Evolutionary conservation across 495 filamentous ascomycete species (phyloP).

Genomic region (Penicillium taxi): DNA sequence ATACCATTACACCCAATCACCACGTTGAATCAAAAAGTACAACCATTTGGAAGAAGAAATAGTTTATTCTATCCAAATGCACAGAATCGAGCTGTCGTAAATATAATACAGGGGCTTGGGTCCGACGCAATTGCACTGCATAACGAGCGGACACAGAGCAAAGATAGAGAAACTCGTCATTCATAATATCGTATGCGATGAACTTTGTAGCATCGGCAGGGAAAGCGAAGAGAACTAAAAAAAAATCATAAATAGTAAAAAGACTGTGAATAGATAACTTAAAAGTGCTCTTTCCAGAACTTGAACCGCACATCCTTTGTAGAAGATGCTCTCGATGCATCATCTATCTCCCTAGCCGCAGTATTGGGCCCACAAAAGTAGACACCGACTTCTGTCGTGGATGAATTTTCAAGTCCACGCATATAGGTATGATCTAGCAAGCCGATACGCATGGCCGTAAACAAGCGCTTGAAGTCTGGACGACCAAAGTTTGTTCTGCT

Average conservation of each 20-base stretch:
- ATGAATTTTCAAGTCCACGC: constrained; percentile 58
- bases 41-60: too few species aligned
- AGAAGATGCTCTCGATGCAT: constrained; percentile 63
- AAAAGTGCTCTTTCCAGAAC: constrained; percentile 98
- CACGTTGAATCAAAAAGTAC: too few species aligned
- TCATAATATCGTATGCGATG: constrained; percentile 17
- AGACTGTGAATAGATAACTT: too few species aligned
- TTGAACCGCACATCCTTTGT: constrained; percentile 79
- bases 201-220: background rate
- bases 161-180: constrained; percentile 17
- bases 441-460: constrained; percentile 78
- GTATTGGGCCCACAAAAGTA: constrained; percentile 91
- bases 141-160: too few species aligned
- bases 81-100: too few species aligned
- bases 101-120: too few species aligned
- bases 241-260: constrained; percentile 2
- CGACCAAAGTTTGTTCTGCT: constrained; percentile 91
- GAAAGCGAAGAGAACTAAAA: background rate
- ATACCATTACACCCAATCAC: too few species aligned
- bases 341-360: constrained; percentile 77
- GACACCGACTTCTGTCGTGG: constrained; percentile 81
- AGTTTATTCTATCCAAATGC: too few species aligned
- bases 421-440: constrained; percentile 81
- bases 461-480: constrained; percentile 79
- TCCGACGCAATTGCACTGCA: too few species aligned